Conservation (phyloP, 2,329 filamentous ascomycete species). For the Xylariomycetidae sp. region DNA sequence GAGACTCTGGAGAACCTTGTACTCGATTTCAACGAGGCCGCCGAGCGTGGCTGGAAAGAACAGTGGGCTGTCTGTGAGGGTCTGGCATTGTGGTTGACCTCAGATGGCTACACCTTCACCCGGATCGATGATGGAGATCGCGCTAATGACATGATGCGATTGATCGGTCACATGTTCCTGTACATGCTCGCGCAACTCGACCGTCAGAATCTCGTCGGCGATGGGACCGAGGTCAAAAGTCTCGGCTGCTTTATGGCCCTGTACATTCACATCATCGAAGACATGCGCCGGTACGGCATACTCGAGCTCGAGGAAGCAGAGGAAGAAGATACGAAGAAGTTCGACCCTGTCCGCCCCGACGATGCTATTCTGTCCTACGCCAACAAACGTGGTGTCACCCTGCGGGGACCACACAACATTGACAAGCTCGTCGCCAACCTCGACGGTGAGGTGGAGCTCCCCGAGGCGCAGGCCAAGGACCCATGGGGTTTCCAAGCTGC, state of each 20-base stretch:
- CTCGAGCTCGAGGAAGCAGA: constrained; percentile 13
- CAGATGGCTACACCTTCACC: constrained; percentile 1
- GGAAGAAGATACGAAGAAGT: constrained; percentile 13
- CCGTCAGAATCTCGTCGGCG: constrained; percentile 23
- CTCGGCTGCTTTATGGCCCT: constrained; percentile 32
- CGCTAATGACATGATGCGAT: constrained; percentile 10
- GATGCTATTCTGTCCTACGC: constrained; percentile 29
- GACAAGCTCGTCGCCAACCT: constrained; percentile 18
- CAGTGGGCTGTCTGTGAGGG: constrained; percentile 35
- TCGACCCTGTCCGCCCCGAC: constrained; percentile 20
- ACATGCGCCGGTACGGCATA: constrained; percentile 8
- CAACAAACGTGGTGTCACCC: constrained; percentile 25
- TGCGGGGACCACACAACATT: constrained; percentile 21
- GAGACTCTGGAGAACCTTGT: constrained; percentile 38
- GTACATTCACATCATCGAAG: constrained; percentile 21
- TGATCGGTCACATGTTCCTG: constrained; percentile 32
- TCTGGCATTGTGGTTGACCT: constrained; percentile 24
- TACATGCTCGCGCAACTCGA: constrained; percentile 33
- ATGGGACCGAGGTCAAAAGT: constrained; percentile 30
- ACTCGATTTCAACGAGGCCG: constrained; percentile 31
- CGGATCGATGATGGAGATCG: constrained; percentile 23
- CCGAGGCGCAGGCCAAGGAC: constrained; percentile 15
- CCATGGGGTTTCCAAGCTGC: constrained; percentile 22
- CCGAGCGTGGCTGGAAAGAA: constrained; percentile 27
- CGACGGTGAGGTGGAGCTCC: constrained; percentile 21